phyloP scores from a whole-genome alignment of 495 filamentous ascomycete species.

The Filosporella fistucella region DNA sequence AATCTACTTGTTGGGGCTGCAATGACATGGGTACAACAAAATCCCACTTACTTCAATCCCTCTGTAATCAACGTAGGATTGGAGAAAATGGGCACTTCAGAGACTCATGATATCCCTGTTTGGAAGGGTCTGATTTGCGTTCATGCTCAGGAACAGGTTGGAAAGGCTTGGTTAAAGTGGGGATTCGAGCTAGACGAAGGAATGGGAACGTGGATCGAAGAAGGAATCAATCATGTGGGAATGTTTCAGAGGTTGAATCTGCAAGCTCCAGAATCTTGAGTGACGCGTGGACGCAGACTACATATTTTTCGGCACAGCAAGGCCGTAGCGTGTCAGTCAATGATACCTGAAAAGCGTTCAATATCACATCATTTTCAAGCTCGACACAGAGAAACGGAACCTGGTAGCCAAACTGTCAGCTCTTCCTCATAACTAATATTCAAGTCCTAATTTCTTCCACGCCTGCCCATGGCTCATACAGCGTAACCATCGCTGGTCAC shows the following conservation, averaged over 20 bases:
- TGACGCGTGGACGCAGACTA: no score
- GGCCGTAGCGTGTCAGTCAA: no score
- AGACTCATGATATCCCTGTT: slow-evolving; percentile 29
- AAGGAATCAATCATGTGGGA: slow-evolving; percentile 79
- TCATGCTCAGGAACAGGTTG: slow-evolving; percentile 66
- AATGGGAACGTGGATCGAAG: slow-evolving; percentile 77
- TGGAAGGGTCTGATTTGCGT: slow-evolving; percentile 70
- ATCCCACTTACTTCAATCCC: slow-evolving; percentile 46
- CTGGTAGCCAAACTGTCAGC: no score
- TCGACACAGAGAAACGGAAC: no score
- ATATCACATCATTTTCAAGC: no score
- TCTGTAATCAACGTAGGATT: slow-evolving; percentile 23
- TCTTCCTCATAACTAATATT: no score
- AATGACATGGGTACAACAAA: slow-evolving; percentile 52
- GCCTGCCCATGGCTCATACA: no score
- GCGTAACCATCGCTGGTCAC: no score
- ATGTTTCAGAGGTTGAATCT: slow-evolving; percentile 52
- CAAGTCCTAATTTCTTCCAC: no score
- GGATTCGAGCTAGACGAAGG: slow-evolving; percentile 68
- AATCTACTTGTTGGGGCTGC: slow-evolving; percentile 57
- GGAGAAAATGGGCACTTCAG: slow-evolving; percentile 28
- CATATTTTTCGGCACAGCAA: no score
- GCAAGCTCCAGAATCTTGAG: no score
- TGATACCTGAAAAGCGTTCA: no score
- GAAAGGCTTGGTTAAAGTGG: slow-evolving; percentile 53